A percentile compares a stretch with the other conserved stretches of the same genome.
These are phyloP conservation scores for Citrullus mucosospermus DNA, from an alignment of 306 rosid species.

Conservation along the genomic window DNA sequence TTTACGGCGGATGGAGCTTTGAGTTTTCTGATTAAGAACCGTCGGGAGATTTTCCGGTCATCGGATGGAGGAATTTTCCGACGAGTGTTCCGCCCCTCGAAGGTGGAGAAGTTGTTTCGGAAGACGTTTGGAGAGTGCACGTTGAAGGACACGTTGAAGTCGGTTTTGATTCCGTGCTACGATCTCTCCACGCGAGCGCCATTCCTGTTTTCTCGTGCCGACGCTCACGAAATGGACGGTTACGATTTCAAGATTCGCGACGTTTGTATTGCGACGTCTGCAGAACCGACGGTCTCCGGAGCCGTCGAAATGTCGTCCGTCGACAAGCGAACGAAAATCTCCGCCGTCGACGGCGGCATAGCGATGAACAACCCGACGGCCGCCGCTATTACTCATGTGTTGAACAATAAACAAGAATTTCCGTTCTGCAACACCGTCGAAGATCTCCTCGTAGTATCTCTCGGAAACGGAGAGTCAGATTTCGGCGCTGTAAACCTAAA, in stretches of 20 bases:
- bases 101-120: conserved; percentile 42
- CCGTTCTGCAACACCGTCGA: conserved; percentile 70
- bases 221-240: conserved; percentile 80
- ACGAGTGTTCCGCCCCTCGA: conserved; percentile 24
- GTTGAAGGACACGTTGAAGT: conserved; percentile 67
- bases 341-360: conserved; percentile 70
- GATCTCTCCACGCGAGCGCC: conserved; percentile 83
- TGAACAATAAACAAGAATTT: conserved; percentile 85
- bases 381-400: conserved; percentile 73
- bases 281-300: conserved; percentile 17
- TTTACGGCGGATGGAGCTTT: conserved; percentile 66
- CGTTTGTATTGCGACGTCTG: conserved; percentile 67
- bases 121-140: conserved; percentile 62
- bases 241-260: conserved; percentile 85
- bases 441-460: conserved; percentile 63
- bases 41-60: conserved; percentile 25
- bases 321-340: conserved; percentile 52
- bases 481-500: conserved; percentile 21
- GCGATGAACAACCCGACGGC: conserved; percentile 94
- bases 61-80: conserved; percentile 30
- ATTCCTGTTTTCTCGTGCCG: conserved; percentile 90
- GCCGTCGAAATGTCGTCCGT: conserved; percentile 43
- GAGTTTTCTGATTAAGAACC: conserved; percentile 41
- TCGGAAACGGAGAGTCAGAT: conserved; percentile 79
- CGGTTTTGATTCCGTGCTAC: conserved; percentile 84